Conservation (phyloP, 2,329 filamentous ascomycete species). For the Karstenula rhodostoma region DNA sequence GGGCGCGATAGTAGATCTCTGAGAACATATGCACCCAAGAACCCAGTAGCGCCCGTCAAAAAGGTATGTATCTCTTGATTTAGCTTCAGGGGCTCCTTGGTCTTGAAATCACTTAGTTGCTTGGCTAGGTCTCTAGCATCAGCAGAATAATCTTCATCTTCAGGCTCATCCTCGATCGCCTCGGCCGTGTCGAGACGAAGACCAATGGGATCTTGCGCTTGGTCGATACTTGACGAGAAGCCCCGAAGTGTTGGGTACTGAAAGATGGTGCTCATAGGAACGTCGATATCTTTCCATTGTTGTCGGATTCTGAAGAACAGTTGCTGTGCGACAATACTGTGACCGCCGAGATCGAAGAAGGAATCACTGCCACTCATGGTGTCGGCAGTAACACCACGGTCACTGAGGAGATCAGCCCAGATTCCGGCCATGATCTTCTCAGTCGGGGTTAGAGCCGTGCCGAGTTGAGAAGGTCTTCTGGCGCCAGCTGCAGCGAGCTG, state of each 20-base stretch:
- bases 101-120: slow-evolving; percentile 54
- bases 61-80: slow-evolving; percentile 69
- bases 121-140: slow-evolving; percentile 62
- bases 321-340: slow-evolving; percentile 82
- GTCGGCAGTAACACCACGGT: slow-evolving; percentile 68
- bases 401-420: slow-evolving; percentile 74
- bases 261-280: slow-evolving; percentile 77
- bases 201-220: slow-evolving; percentile 58
- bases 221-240: slow-evolving; percentile 63
- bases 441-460: slow-evolving; percentile 62
- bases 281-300: slow-evolving; percentile 68
- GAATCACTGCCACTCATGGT: slow-evolving; percentile 69
- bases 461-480: slow-evolving; percentile 54
- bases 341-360: slow-evolving; percentile 84
- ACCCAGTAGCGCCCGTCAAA: slow-evolving; percentile 89
- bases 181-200: slow-evolving; percentile 53
- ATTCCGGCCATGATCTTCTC: slow-evolving; percentile 73
- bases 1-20: slow-evolving; percentile 74
- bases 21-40: slow-evolving; percentile 83
- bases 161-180: slow-evolving; percentile 54
- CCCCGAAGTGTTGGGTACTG: slow-evolving; percentile 68
- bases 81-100: slow-evolving; percentile 50
- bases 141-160: slow-evolving; percentile 62
- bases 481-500: slow-evolving; percentile 67
- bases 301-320: slow-evolving; percentile 76